Percentiles rank a stretch among this genome's conserved stretches.
Conservation (phyloP, 768 basidiomycete species). For the Phaeolepiota aurea region DNA sequence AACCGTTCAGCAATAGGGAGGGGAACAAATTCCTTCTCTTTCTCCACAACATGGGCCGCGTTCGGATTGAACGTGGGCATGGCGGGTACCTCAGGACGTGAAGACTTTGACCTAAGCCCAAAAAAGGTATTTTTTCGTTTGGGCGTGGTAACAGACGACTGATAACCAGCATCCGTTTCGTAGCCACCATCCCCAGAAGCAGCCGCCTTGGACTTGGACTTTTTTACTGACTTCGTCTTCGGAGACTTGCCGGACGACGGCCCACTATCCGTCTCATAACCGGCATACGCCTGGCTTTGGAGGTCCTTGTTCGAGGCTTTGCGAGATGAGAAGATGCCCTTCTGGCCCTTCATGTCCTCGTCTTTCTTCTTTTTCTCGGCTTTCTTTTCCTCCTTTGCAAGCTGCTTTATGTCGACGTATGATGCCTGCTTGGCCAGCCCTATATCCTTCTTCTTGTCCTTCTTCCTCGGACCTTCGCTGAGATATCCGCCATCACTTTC, state of each 20-base stretch:
- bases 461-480: slow-evolving; percentile 28
- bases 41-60: slow-evolving; percentile 6
- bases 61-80: slow-evolving; percentile 8
- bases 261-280: slow-evolving; percentile 20
- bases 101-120: slow-evolving; percentile 28
- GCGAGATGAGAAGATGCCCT: slow-evolving; percentile 17
- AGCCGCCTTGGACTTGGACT: slow-evolving; percentile 13
- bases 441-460: slow-evolving; percentile 14
- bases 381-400: slow-evolving; percentile 16
- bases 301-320: slow-evolving; percentile 11
- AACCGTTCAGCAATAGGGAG: slow-evolving; percentile 42
- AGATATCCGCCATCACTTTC: slow-evolving; percentile 46
- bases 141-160: slow-evolving; percentile 10
- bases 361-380: slow-evolving; percentile 18
- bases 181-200: slow-evolving; percentile 22
- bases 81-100: slow-evolving; percentile 22
- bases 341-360: slow-evolving; percentile 25
- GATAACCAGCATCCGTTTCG: slow-evolving; percentile 29
- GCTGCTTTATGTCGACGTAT: slow-evolving; percentile 4
- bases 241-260: slow-evolving; percentile 2
- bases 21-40: slow-evolving; percentile 19
- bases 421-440: slow-evolving; percentile 9
- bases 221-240: slow-evolving; percentile 16
- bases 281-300: slow-evolving; percentile 12
- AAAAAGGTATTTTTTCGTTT: slow-evolving; percentile 25